Evolutionary conservation across 1,139 yeast species (phyloP).

Genomic region (Nadsonia starkeyi-henricii): DNA sequence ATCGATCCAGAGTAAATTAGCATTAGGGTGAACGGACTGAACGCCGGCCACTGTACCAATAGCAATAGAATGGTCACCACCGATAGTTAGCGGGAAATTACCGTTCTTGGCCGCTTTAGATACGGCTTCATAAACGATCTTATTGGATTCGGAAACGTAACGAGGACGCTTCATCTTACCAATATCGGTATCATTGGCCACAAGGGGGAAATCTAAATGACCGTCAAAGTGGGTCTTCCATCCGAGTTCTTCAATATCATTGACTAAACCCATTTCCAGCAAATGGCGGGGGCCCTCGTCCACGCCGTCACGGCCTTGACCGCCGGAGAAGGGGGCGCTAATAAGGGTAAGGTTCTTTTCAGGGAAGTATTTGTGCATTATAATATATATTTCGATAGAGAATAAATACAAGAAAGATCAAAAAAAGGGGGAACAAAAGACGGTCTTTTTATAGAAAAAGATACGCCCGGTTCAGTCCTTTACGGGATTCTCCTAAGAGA

Average conservation of each 20-base stretch:
- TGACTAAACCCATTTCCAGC: constrained; percentile 53
- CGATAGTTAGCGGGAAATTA: constrained; percentile 67
- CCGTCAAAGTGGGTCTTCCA: constrained; percentile 50
- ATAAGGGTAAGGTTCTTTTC: constrained; percentile 29
- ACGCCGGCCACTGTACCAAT: constrained; percentile 88
- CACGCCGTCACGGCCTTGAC: constrained; percentile 88
- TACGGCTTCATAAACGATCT: constrained; percentile 50
- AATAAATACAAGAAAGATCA: no score
- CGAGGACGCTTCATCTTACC: constrained; percentile 57
- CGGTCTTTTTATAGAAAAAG: no score
- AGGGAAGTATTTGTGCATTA: constrained; percentile 10
- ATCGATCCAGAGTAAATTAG: constrained; percentile 90
- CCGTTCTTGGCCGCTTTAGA: constrained; percentile 33
- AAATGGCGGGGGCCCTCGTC: constrained; percentile 85
- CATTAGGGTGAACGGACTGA: constrained; percentile 64
- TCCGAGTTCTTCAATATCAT: constrained; percentile 51
- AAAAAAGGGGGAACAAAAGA: no score
- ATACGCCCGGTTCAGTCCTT: no score
- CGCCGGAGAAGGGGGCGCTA: constrained; percentile 90
- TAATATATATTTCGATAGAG: no score
- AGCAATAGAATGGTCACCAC: constrained; percentile 96
- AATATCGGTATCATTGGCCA: constrained; percentile 24
- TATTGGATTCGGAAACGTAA: constrained; percentile 62
- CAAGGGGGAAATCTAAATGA: constrained; percentile 35
- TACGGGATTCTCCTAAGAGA: no score